A percentile compares a stretch with the other conserved stretches of the same genome.
Conservation (phyloP, 306 rosid genomes). For the Echinosophora koreensis region DNA sequence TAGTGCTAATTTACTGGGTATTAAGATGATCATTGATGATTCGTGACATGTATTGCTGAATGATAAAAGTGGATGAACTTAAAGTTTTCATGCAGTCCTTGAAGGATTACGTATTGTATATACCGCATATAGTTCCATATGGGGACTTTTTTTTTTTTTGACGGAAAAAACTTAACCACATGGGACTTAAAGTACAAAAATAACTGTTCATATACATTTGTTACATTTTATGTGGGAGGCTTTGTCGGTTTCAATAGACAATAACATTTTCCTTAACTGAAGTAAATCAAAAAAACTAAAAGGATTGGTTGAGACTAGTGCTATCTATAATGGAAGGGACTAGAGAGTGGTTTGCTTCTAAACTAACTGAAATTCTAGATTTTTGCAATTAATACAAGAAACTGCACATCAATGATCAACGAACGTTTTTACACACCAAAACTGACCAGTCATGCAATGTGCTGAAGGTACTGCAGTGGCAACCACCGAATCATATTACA, state of each 20-base stretch:
- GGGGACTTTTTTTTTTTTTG: too few species aligned
- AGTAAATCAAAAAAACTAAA: background rate
- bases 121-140: too few species aligned
- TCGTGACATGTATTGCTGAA: background rate
- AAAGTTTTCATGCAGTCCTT: background rate
- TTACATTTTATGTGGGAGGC: background rate
- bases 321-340: background rate
- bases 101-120: background rate
- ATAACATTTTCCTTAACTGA: background rate
- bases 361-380: background rate
- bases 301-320: background rate
- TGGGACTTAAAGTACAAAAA: background rate
- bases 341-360: background rate
- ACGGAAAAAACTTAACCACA: too few species aligned
- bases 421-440: background rate
- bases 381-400: background rate
- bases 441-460: background rate
- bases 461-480: background rate
- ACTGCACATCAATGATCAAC: background rate
- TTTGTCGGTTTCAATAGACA: background rate
- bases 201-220: background rate
- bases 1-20: slow-evolving; percentile 1
- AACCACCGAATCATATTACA: too few species aligned
- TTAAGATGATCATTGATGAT: background rate
- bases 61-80: background rate